A percentile compares a stretch with the other conserved stretches of the same genome.
Conservation (phyloP, 169 alveolate genomes). For the Cryptosporidium viatorum region DNA sequence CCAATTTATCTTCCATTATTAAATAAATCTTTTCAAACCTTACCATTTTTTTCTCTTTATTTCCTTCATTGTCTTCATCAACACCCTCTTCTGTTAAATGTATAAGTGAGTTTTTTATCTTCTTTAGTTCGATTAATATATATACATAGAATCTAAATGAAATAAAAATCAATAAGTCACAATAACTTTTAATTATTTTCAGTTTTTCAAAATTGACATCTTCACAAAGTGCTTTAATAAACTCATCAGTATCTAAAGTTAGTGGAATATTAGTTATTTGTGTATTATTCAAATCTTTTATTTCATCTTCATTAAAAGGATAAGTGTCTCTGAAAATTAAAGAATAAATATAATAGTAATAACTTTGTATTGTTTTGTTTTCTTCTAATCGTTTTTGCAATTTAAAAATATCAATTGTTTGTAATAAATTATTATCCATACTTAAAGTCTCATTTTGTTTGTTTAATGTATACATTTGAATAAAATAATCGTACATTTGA, state of each 20-base stretch:
- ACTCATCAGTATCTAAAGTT: background rate
- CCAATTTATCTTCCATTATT: constrained; percentile 27
- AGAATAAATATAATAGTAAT: constrained; percentile 20
- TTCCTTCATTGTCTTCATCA: background rate
- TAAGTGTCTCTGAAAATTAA: background rate
- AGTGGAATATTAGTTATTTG: background rate
- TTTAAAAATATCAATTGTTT: background rate
- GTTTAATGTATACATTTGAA: background rate
- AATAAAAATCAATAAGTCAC: background rate
- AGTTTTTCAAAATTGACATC: background rate
- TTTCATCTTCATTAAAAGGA: constrained; percentile 15
- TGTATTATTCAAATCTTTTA: background rate
- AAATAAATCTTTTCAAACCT: constrained; percentile 23
- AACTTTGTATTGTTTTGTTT: background rate
- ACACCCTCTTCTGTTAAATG: background rate
- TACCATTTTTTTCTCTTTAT: constrained; percentile 16
- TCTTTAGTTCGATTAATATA: constrained; percentile 18
- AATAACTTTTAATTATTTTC: background rate
- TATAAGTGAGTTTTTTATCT: background rate
- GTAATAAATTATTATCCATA: background rate
- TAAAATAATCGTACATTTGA: background rate
- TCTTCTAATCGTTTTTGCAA: constrained; percentile 22
- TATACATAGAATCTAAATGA: constrained; percentile 17
- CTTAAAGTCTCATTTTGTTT: background rate
- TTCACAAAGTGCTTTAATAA: background rate